Conservation (phyloP, 2,329 filamentous ascomycete species). For the Sclerotinia subarctica region DNA sequence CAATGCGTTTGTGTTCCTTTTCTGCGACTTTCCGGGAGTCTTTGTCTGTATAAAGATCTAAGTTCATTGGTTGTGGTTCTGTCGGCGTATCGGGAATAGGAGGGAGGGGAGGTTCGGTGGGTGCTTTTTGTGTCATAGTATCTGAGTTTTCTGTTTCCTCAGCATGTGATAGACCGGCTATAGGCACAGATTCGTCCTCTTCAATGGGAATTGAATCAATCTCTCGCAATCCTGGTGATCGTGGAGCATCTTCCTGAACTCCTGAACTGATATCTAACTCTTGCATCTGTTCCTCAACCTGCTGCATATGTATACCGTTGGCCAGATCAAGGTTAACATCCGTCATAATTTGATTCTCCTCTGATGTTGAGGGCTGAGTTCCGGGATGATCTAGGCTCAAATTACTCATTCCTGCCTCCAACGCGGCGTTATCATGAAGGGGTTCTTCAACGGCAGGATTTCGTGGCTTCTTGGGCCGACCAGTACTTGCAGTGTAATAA, state of each 20-base stretch:
- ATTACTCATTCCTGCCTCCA: slow-evolving; percentile 29
- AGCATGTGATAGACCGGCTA: neutral
- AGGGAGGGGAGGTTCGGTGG: slow-evolving; percentile 45
- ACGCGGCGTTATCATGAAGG: slow-evolving; percentile 26
- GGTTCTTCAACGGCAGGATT: slow-evolving; percentile 25
- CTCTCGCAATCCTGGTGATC: slow-evolving; percentile 37
- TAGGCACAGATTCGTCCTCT: slow-evolving; percentile 32
- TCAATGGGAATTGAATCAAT: slow-evolving; percentile 44
- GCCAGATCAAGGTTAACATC: slow-evolving; percentile 30
- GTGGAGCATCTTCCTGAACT: slow-evolving; percentile 30
- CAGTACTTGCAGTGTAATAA: slow-evolving; percentile 85
- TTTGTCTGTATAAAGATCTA: slow-evolving; percentile 59
- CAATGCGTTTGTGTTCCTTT: slow-evolving; percentile 60
- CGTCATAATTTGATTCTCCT: slow-evolving; percentile 36
- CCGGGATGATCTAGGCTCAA: slow-evolving; percentile 26
- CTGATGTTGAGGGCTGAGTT: slow-evolving; percentile 40
- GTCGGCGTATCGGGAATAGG: slow-evolving; percentile 51
- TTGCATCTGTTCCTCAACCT: slow-evolving; percentile 35
- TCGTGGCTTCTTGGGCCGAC: slow-evolving; percentile 56
- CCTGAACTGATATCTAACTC: slow-evolving; percentile 33
- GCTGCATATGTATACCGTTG: slow-evolving; percentile 39
- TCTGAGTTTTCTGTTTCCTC: neutral
- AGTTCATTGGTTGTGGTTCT: slow-evolving; percentile 54
- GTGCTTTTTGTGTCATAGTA: slow-evolving; percentile 6
- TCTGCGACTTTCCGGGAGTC: slow-evolving; percentile 65